These are phyloP conservation scores for Candida sakaeoensis DNA, from an alignment of 805 yeast species.

Conservation along the genomic window DNA sequence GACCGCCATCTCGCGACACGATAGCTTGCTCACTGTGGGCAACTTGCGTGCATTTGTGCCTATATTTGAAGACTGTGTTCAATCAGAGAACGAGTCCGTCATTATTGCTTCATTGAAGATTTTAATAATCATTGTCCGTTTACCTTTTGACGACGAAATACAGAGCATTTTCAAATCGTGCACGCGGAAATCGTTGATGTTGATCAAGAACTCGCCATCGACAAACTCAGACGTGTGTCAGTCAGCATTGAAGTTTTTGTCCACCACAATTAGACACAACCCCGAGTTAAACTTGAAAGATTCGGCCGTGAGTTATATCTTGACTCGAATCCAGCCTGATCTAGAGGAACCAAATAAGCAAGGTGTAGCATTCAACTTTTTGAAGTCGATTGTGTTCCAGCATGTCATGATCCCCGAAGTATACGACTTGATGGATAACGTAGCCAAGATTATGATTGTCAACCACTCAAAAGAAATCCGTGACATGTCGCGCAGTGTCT, in stretches of 20 bases:
- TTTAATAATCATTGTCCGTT: constrained; percentile 53
- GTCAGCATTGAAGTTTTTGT: constrained; percentile 67
- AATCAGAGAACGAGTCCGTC: constrained; percentile 74
- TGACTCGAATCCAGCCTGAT: constrained; percentile 77
- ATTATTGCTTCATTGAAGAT: constrained; percentile 63
- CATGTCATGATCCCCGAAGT: constrained; percentile 81
- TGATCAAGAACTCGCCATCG: constrained; percentile 71
- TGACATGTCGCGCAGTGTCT: constrained; percentile 78
- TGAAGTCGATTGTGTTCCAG: constrained; percentile 72
- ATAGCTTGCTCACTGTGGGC: constrained; percentile 51
- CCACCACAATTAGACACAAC: constrained; percentile 68
- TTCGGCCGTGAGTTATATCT: constrained; percentile 66
- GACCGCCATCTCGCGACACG: constrained; percentile 63
- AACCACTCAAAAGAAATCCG: constrained; percentile 81
- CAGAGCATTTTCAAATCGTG: constrained; percentile 52
- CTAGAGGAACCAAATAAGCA: constrained; percentile 86
- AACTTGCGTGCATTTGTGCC: constrained; percentile 76
- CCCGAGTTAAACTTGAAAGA: constrained; percentile 64
- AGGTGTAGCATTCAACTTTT: constrained; percentile 80
- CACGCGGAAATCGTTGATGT: constrained; percentile 55
- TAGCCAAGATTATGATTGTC: constrained; percentile 83
- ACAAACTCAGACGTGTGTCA: constrained; percentile 81
- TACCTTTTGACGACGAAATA: constrained; percentile 58
- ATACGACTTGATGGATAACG: constrained; percentile 80
- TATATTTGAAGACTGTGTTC: constrained; percentile 54